Percentiles rank a stretch among this genome's conserved stretches.
phyloP scores from a whole-genome alignment of 306 rosid species.

The Cicer cuneatum region DNA sequence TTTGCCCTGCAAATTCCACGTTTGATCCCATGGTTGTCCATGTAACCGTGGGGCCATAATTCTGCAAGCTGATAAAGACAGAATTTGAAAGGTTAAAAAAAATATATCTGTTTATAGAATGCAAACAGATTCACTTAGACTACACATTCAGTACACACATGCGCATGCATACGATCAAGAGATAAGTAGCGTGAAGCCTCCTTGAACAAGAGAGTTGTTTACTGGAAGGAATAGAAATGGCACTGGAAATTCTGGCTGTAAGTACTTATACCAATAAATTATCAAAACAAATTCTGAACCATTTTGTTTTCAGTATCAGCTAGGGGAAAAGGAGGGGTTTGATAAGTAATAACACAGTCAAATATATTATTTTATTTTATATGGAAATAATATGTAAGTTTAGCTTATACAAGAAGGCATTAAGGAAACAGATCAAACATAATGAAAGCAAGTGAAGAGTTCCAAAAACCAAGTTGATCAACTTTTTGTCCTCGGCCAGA shows the following conservation, averaged over 20 bases:
- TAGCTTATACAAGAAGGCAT: slow-evolving; percentile 33
- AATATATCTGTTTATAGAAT: slow-evolving; percentile 5
- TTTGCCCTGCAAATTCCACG: slow-evolving; percentile 92
- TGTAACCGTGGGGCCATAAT: slow-evolving; percentile 91
- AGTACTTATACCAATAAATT: slow-evolving; percentile 29
- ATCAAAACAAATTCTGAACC: slow-evolving; percentile 26
- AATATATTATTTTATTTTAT: neutral
- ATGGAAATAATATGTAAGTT: slow-evolving; percentile 23
- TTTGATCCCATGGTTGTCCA: slow-evolving; percentile 99
- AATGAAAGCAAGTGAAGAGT: slow-evolving; percentile 27
- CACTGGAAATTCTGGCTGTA: neutral
- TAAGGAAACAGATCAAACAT: slow-evolving; percentile 11
- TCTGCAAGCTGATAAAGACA: slow-evolving; percentile 76
- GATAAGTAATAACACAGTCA: neutral
- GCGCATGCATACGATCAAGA: neutral
- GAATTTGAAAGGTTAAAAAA: slow-evolving; percentile 22
- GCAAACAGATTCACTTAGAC: slow-evolving; percentile 27
- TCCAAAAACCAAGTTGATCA: slow-evolving; percentile 37
- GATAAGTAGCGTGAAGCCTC: slow-evolving; percentile 22
- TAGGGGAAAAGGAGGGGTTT: slow-evolving; percentile 19
- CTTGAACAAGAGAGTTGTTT: slow-evolving; percentile 25
- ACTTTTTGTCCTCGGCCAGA: slow-evolving; percentile 34
- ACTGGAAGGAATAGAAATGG: slow-evolving; percentile 22
- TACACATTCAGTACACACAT: slow-evolving; percentile 3
- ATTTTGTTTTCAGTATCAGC: slow-evolving; percentile 13